phyloP scores from a whole-genome alignment of 352 stramenopile species.

The Pythium plurisporium region DNA sequence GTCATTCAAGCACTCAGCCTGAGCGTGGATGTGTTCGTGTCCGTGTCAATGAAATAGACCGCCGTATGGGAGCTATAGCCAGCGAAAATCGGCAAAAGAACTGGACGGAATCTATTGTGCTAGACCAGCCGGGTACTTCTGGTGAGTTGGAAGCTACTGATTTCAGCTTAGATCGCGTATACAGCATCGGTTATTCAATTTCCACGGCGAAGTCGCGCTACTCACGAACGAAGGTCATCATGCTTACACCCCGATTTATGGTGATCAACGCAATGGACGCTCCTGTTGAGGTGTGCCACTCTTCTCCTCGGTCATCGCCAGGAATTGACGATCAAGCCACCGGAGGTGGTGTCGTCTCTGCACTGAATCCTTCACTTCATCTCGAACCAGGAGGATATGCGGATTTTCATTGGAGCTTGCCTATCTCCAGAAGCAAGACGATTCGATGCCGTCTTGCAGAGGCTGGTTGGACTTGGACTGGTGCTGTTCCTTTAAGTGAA shows the following conservation, averaged over 20 bases:
- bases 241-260: conserved; percentile 82
- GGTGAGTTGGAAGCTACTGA: conserved; percentile 72
- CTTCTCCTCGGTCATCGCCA: conserved; percentile 48
- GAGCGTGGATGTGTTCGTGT: conserved; percentile 70
- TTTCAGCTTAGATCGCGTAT: conserved; percentile 54
- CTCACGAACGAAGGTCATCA: conserved; percentile 85
- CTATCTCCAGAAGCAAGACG: conserved; percentile 61
- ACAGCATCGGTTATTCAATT: conserved; percentile 82
- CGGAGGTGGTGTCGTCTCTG: conserved; percentile 40
- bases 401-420: conserved; percentile 83
- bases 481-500: conserved; percentile 65
- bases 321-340: conserved; percentile 23
- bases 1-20: conserved; percentile 63
- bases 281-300: conserved; percentile 77
- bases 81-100: conserved; percentile 56
- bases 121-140: conserved; percentile 73
- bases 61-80: conserved; percentile 19
- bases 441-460: conserved; percentile 76
- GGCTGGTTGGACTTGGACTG: conserved; percentile 81
- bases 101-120: conserved; percentile 65
- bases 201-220: conserved; percentile 67
- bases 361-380: conserved; percentile 62
- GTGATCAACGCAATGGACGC: conserved; percentile 74
- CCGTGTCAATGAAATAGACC: conserved; percentile 57
- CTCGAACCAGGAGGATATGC: conserved; percentile 68